Percentiles rank a stretch among this genome's conserved stretches.
Conservation (phyloP, 768 basidiomycete species). For the Pleurotus tuoliensis region DNA sequence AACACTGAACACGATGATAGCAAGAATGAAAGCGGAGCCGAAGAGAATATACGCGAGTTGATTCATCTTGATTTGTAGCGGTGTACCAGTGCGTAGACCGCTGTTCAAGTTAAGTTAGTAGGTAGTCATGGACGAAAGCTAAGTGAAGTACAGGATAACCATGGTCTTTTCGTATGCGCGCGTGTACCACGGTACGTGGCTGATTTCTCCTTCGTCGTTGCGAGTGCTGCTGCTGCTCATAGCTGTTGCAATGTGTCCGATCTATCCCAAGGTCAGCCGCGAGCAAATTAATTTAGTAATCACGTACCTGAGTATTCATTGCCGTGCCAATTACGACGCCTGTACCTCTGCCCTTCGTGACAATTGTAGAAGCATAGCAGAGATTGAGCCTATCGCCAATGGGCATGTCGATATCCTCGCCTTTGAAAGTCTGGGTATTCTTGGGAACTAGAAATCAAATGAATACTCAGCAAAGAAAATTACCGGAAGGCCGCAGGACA, state of each 20-base stretch:
- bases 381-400: conserved; percentile 4
- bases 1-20: conserved; percentile 5
- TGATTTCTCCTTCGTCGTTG: background rate
- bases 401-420: conserved; percentile 1
- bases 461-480: background rate
- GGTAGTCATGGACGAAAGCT: background rate
- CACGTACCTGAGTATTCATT: conserved; percentile 4
- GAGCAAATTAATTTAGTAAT: background rate
- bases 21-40: conserved; percentile 4
- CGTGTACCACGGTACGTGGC: background rate
- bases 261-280: background rate
- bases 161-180: background rate
- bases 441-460: conserved; percentile 1
- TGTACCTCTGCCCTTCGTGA: conserved; percentile 6
- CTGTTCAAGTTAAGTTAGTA: background rate
- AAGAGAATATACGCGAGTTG: conserved; percentile 6
- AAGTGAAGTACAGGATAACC: background rate
- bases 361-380: conserved; percentile 3
- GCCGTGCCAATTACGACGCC: conserved; percentile 1
- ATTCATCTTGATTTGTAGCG: conserved; percentile 6
- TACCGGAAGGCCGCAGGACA: background rate
- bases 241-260: conserved; percentile 1
- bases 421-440: conserved; percentile 5
- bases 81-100: conserved; percentile 6
- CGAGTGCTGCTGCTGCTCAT: conserved; percentile 3